Evolutionary conservation across 768 basidiomycete genomes (phyloP).

Genomic region (Lentinus brumalis): DNA sequence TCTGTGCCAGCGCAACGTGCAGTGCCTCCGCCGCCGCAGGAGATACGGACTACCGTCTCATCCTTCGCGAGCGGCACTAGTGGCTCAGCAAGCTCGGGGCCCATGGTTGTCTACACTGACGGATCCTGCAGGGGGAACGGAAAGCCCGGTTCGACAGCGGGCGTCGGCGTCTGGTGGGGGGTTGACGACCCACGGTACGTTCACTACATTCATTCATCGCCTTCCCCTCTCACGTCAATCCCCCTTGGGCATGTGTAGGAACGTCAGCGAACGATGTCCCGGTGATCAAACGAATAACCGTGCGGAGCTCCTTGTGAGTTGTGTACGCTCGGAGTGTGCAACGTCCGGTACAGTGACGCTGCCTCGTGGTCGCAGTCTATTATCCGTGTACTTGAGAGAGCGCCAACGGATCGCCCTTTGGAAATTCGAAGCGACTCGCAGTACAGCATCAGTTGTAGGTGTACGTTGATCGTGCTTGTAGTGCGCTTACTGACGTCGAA

Average conservation of each 20-base stretch:
- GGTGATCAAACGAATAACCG: constrained; percentile 85
- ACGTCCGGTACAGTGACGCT: neutral
- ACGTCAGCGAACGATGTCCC: constrained; percentile 78
- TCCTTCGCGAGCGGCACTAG: neutral
- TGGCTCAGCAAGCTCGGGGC: constrained; percentile 24
- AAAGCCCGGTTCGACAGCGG: constrained; percentile 61
- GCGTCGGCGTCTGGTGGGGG: constrained; percentile 91
- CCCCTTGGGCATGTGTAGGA: constrained; percentile 45
- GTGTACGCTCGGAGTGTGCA: neutral
- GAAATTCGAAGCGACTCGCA: constrained; percentile 83
- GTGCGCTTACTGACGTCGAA: constrained; percentile 8
- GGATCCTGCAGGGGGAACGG: constrained; percentile 89
- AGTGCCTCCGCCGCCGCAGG: neutral
- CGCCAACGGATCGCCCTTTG: constrained; percentile 57
- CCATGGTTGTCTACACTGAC: constrained; percentile 72
- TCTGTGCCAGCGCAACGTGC: neutral
- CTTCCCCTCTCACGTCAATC: neutral
- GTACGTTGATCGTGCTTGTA: neutral
- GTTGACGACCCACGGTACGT: constrained; percentile 58
- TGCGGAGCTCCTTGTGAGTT: constrained; percentile 80
- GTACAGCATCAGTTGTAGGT: constrained; percentile 77
- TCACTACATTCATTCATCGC: too few species aligned
- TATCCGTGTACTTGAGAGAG: constrained; percentile 75
- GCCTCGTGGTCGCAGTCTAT: constrained; percentile 65
- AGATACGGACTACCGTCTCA: neutral